Percentiles rank a stretch among this genome's conserved stretches.
Conservation (phyloP, 2,329 filamentous ascomycete species). For the Dactylellina drechsleri region DNA sequence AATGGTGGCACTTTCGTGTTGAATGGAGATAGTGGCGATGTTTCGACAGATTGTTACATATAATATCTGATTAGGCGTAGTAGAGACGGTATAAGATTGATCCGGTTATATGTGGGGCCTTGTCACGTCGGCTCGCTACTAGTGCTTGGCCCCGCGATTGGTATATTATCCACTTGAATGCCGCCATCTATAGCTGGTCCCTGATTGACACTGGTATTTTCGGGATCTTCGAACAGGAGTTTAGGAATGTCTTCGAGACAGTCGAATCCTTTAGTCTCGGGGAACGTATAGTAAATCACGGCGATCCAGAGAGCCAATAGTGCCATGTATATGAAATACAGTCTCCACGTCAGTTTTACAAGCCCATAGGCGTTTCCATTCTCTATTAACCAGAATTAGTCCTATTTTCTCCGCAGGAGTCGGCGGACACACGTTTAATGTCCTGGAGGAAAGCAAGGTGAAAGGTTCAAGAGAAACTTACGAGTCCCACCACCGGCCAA, state of each 20-base stretch:
- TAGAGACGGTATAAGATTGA: too few relatives aligned
- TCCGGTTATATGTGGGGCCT: too few relatives aligned
- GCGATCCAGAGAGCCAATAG: slow-evolving; percentile 2
- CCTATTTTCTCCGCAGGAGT: not conserved
- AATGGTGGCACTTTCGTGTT: too few relatives aligned
- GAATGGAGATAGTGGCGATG: too few relatives aligned
- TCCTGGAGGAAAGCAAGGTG: not conserved
- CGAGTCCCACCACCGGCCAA: slow-evolving; percentile 3
- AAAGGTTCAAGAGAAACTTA: not conserved
- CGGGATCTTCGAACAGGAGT: not conserved
- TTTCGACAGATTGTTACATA: too few relatives aligned
- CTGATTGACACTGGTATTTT: too few relatives aligned
- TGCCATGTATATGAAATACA: slow-evolving; percentile 18
- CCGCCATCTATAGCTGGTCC: too few relatives aligned
- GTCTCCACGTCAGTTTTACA: not conserved
- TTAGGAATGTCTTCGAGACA: slow-evolving; percentile 12
- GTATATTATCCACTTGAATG: too few relatives aligned
- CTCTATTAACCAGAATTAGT: slow-evolving; percentile 6
- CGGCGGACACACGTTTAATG: not conserved
- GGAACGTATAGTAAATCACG: slow-evolving; percentile 17
- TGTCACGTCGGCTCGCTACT: too few relatives aligned
- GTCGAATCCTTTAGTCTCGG: slow-evolving; percentile 14
- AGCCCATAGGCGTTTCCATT: slow-evolving; percentile 1
- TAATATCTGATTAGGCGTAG: too few relatives aligned
- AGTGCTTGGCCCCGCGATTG: too few relatives aligned